Evolutionary conservation across 176 grass and related monocot species (phyloP), one percentile per base, ranked within the genome.

Genomic region (Secale cereale): DNA sequence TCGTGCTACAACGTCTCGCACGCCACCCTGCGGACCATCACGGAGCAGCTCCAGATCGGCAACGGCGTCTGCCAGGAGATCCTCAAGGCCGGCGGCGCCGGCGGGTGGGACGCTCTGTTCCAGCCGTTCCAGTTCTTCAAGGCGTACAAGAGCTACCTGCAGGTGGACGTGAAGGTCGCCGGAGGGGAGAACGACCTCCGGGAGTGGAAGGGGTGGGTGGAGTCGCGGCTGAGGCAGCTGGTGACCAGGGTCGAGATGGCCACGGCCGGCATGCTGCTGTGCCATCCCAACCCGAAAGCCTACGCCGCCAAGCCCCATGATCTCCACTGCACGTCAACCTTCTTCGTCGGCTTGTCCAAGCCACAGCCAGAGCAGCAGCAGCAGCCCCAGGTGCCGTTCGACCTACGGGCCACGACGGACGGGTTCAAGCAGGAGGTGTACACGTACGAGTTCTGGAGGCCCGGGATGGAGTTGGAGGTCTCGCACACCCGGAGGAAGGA

Each of bases 191-290:
- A 82, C 41, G 82, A 80, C 35, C 95, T 91, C 63, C 84, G 88
- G 39, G 80, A 93, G 33, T 97, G 92, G 92, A 97, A 94, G 74
- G 95, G 92, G 7, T 94, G 95, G 95, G 91, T 97, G 33, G 92
- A 97, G 83, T 97, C 92, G 41, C 73, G 95, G 29, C 70, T 97
- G 65, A 85, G 95, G 74, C 92, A 83, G 70, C 92, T 94, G 59
- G 90, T 90, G 39, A 71, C 59, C 63, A 93, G 81, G 92, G 92
- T 94, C 27, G 92, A 97, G 87, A 76, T 91, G 73, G 92, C 92
- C 85, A 94, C 90, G 0, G 65, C 23, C 37, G 81, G 89, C 4
- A 89, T 88, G 86, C 82, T 98, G 26, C 92, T 90, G 5, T 98
- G 95, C 74, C 95, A 91, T 40, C 95, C 87, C 23, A 84, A 93